Evolutionary conservation across 345 rosid species (phyloP).

Genomic region (Trapa bicornis): DNA sequence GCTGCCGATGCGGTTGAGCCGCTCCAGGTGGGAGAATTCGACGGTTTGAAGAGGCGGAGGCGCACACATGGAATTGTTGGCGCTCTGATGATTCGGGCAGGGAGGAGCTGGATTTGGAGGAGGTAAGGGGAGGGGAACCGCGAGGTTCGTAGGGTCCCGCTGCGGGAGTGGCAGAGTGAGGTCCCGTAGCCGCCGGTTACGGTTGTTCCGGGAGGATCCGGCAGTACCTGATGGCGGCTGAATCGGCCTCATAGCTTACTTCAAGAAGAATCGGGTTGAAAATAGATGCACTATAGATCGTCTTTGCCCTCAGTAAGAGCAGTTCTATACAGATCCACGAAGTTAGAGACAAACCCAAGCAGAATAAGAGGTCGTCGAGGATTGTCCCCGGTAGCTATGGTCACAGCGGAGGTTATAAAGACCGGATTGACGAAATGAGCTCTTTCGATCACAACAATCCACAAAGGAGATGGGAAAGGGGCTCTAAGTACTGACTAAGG

Average conservation of each 20-base stretch:
- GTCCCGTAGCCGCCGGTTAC: conserved; percentile 49
- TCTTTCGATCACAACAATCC: too few species aligned
- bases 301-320: neutral
- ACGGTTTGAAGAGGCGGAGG: conserved; percentile 5
- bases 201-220: conserved; percentile 14
- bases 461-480: too few species aligned
- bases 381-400: too few species aligned
- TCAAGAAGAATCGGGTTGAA: neutral
- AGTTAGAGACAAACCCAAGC: neutral
- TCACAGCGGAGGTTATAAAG: too few species aligned
- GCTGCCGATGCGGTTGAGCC: conserved; percentile 64
- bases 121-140: conserved; percentile 72
- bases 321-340: neutral
- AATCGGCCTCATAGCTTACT: conserved; percentile 40
- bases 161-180: conserved; percentile 65
- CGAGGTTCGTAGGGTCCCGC: conserved; percentile 37
- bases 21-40: conserved; percentile 42
- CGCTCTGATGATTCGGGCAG: conserved; percentile 6
- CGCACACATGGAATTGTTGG: neutral
- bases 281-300: too few species aligned
- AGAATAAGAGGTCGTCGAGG: neutral
- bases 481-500: too few species aligned
- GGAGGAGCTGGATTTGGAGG: conserved; percentile 39
- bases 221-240: conserved; percentile 30
- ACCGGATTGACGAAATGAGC: too few species aligned